Evolutionary conservation across 2,329 filamentous ascomycete genomes (phyloP), one percentile per base, ranked within the genome.

Genomic region (Escovopsis weberi): DNA sequence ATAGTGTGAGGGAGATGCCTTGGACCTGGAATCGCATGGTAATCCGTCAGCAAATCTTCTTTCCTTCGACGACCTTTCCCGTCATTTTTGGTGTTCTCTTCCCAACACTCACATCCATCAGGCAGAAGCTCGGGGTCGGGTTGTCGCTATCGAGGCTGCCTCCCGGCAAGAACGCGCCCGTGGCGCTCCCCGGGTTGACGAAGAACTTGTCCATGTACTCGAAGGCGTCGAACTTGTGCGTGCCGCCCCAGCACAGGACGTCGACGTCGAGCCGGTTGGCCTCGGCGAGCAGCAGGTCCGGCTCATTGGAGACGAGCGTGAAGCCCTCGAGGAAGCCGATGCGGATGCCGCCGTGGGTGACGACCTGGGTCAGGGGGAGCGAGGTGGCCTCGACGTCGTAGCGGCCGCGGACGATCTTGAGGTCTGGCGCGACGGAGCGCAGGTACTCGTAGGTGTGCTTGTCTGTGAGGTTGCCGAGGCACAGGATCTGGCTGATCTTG

Each of bases 1-100:
- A 96, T 40, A 96, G 72, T 46, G 93, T 93, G 51, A 96, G 74
- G 12, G 93, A 93, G 59, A 95, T 93, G 30, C 89, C 89, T 75
- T 96, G 89, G 33, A 94, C 85, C 86, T 94, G 41, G 26, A 15
- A 38, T 33, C 38, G 43, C 15, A 43, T 3, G 11, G 28, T 3
- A 5, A 32, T 4, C 23, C 23, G 45, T 59, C 37, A 59, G 54
- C 39, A 53, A 38, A 9, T 34, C n/a, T n/a, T 18, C 38, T 42
- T 18, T 28, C 3, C 28, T 32, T 9, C 3, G 11, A 32, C 8
- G 8, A 32, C 8, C 28, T 3, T 32, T 11, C 8, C 11, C 8
- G 28, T 32, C 28, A 11, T 32, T 11, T 5, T 5, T 11, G 28
- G 11, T 32, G 28, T 11, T 4, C 1, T 23, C 12, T 33, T 11